Base-by-base conservation (phyloP, 139 green algal species). In the Chlamydomonas sp. region DNA sequence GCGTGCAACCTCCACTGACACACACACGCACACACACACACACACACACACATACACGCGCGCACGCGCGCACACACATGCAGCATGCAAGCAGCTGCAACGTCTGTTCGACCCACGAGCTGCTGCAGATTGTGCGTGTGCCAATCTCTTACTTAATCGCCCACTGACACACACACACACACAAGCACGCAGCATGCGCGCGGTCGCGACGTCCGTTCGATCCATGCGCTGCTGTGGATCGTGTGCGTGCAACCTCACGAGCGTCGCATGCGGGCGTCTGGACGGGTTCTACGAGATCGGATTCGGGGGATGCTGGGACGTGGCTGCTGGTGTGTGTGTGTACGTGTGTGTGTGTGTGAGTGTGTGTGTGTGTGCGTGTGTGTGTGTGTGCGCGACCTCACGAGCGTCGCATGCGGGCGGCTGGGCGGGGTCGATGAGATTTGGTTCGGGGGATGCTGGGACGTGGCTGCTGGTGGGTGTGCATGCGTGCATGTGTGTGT, bases 281-380 rank as follows among this genome's bases (percentile, higher is more conserved):
- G 95, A 99, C 71, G 87, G 74, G 2, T 97, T 96, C 63, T 99
- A 90, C 65, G 95, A 99, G 75, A 83, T 96, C 16, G 92, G 92
- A 20, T 94, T 98, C 71, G 92, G 92, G 1, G 87, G 89, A n/a
- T 90, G 86, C 43, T 95, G 89, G 90, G 88, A 94, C 66, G 80
- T 83, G 22, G 82, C 81, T 16, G 82, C 82, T 29, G 84, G 81
- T 8, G 49, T 30, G 31, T n/a, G n/a, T n/a, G n/a, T n/a, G n/a
- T n/a, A n/a, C n/a, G n/a, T n/a, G n/a, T n/a, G n/a, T n/a, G n/a
- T n/a, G n/a, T n/a, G n/a, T n/a, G n/a, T n/a, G n/a, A n/a, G n/a
- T n/a, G n/a, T n/a, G n/a, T n/a, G n/a, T n/a, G n/a, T n/a, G n/a
- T n/a, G n/a, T n/a, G n/a, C n/a, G n/a, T n/a, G n/a, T n/a, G n/a